Percentiles rank a stretch among this genome's conserved stretches.
Evolutionary conservation across 345 rosid genomes (phyloP).

Genomic region (Brassica incana): DNA sequence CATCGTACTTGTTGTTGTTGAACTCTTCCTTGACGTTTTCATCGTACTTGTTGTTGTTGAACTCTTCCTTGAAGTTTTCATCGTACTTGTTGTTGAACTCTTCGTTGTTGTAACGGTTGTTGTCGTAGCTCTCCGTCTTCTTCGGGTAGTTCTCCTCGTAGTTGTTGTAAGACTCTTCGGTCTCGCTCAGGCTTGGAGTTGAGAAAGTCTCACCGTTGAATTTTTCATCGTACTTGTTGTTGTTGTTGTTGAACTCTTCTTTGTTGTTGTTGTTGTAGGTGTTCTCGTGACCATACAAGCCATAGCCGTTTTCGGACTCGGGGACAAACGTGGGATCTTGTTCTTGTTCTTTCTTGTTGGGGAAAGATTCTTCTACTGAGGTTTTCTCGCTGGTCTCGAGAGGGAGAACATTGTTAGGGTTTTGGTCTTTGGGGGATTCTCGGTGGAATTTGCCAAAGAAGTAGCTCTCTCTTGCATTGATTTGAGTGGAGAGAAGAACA

Average conservation of each 20-base stretch:
- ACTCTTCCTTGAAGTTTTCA: slow-evolving; percentile 26
- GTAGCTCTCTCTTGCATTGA: slow-evolving; percentile 44
- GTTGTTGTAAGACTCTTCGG: slow-evolving; percentile 34
- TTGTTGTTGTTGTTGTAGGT: slow-evolving; percentile 26
- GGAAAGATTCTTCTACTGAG: slow-evolving; percentile 22
- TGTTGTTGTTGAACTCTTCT: slow-evolving; percentile 34
- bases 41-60: slow-evolving; percentile 23
- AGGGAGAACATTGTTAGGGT: slow-evolving; percentile 30
- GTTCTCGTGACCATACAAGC: slow-evolving; percentile 44
- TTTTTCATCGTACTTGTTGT: slow-evolving; percentile 35
- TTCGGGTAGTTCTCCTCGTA: slow-evolving; percentile 35
- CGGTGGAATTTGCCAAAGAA: slow-evolving; percentile 46
- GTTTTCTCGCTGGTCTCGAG: slow-evolving; percentile 37
- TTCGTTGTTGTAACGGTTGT: slow-evolving; percentile 23
- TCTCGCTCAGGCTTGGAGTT: slow-evolving; percentile 38
- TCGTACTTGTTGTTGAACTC: slow-evolving; percentile 31
- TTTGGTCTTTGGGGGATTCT: slow-evolving; percentile 29
- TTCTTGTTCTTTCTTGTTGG: slow-evolving; percentile 35
- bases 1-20: slow-evolving; percentile 20
- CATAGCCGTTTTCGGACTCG: slow-evolving; percentile 38
- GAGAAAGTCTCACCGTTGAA: slow-evolving; percentile 28
- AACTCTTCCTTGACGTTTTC: slow-evolving; percentile 29
- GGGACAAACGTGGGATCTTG: slow-evolving; percentile 39
- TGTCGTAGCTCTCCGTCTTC: slow-evolving; percentile 27
- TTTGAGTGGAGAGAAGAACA: slow-evolving; percentile 36